These are phyloP conservation scores for Aspergillus piperis DNA, from an alignment of 2,329 filamentous ascomycete genomes.

Conservation along the genomic window DNA sequence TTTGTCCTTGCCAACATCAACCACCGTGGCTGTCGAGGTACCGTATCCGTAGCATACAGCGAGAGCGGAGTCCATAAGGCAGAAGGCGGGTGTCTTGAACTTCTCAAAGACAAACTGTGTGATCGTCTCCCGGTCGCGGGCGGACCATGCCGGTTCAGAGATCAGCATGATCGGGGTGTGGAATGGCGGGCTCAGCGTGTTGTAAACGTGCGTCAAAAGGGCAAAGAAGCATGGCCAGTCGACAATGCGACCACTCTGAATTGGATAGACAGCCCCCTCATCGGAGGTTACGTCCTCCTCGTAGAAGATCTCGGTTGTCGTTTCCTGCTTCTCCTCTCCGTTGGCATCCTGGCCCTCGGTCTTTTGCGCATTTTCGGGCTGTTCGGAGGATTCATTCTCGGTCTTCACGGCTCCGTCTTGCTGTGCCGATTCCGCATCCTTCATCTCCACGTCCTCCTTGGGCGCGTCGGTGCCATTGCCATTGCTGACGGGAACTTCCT, in stretches of 20 bases:
- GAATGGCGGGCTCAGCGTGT: constrained; percentile 83
- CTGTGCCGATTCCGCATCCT: constrained; percentile 40
- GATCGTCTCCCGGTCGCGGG: constrained; percentile 81
- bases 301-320: constrained; percentile 61
- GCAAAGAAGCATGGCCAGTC: constrained; percentile 94
- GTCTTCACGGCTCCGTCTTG: constrained; percentile 14
- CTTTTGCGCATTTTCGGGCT: constrained; percentile 30
- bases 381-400: constrained; percentile 8
- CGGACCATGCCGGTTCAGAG: constrained; percentile 85
- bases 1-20: constrained; percentile 91
- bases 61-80: constrained; percentile 83
- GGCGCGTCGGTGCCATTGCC: constrained; percentile 31
- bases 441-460: constrained; percentile 49
- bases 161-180: constrained; percentile 93
- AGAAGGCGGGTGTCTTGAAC: constrained; percentile 90
- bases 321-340: constrained; percentile 35
- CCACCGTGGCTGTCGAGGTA: constrained; percentile 75
- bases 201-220: constrained; percentile 88
- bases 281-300: constrained; percentile 86
- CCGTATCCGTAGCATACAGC: constrained; percentile 82
- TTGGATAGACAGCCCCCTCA: constrained; percentile 87
- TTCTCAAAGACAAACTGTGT: constrained; percentile 97
- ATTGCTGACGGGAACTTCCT: constrained; percentile 32
- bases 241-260: constrained; percentile 76
- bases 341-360: constrained; percentile 20